Evolutionary conservation across 73 alveolate species (phyloP).

Genomic region (Paramecium biaurelia): DNA sequence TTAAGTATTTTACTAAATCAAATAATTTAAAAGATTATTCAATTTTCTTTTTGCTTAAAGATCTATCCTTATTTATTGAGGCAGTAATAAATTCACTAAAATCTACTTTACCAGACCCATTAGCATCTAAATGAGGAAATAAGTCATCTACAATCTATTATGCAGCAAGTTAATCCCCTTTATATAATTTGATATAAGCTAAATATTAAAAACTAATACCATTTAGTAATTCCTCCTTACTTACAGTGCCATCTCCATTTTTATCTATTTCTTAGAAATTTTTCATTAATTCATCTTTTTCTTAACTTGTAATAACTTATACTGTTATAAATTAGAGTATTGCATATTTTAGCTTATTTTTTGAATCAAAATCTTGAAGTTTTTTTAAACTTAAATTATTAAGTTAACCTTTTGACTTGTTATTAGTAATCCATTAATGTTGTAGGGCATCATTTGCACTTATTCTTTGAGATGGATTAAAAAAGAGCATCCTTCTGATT

Average conservation of each 20-base stretch:
- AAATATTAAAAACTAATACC: neutral
- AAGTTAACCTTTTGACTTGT: constrained; percentile 4
- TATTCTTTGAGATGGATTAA: constrained; percentile 38
- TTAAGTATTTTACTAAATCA: neutral
- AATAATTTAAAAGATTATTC: constrained; percentile 48
- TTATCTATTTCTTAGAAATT: constrained; percentile 36
- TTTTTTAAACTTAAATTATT: neutral
- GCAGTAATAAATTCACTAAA: constrained; percentile 50
- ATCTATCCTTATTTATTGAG: neutral
- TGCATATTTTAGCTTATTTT: constrained; percentile 47
- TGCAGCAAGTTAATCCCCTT: constrained; percentile 25
- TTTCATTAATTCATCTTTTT: constrained; percentile 32
- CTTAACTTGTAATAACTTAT: neutral
- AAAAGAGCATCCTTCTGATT: constrained; percentile 42
- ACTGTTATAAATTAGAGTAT: constrained; percentile 10
- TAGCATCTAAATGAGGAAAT: constrained; percentile 41
- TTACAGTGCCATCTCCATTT: constrained; percentile 48
- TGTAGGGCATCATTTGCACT: constrained; percentile 53
- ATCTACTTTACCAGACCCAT: constrained; percentile 36
- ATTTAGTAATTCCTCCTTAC: constrained; percentile 5
- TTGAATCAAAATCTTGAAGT: constrained; percentile 44
- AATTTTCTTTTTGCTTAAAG: neutral
- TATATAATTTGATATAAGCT: constrained; percentile 29
- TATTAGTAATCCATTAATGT: constrained; percentile 34
- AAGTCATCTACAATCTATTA: neutral